A percentile compares a stretch with the other conserved stretches of the same genome.
Evolutionary conservation across 2,329 filamentous ascomycete species (phyloP).

Genomic region (Claviceps arundinis): DNA sequence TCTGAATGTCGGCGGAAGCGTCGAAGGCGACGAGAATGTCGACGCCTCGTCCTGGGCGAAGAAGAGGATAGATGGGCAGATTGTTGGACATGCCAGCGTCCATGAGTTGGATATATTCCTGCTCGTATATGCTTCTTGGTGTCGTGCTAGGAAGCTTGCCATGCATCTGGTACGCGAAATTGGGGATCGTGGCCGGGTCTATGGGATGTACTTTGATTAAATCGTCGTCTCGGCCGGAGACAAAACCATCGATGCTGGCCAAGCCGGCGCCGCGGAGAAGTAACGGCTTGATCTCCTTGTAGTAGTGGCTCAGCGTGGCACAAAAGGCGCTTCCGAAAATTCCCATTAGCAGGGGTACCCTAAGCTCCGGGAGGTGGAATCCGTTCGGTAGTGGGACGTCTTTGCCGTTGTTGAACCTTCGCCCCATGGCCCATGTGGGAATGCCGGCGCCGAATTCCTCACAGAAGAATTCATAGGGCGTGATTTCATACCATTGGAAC

Average conservation of each 20-base stretch:
- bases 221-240: constrained; percentile 71
- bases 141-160: constrained; percentile 60
- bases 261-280: constrained; percentile 65
- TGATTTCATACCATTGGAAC: constrained; percentile 98
- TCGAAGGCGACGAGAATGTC: constrained; percentile 91
- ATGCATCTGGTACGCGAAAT: constrained; percentile 74
- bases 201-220: constrained; percentile 89
- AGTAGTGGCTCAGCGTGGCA: constrained; percentile 90
- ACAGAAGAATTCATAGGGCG: constrained; percentile 89
- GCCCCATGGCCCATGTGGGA: constrained; percentile 84
- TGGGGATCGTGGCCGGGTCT: constrained; percentile 80
- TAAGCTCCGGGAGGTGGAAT: constrained; percentile 66
- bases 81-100: constrained; percentile 99
- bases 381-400: constrained; percentile 43
- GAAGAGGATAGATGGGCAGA: constrained; percentile 83
- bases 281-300: constrained; percentile 79
- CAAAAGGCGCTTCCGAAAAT: constrained; percentile 98
- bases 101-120: constrained; percentile 70
- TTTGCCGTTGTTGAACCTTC: constrained; percentile 60
- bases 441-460: constrained; percentile 87
- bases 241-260: constrained; percentile 63
- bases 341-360: constrained; percentile 73
- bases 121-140: constrained; percentile 61
- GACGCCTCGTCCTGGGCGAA: constrained; percentile 76
- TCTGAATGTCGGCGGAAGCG: constrained; percentile 81